Base-by-base conservation (phyloP, 441 rosid genomes). In the Adansonia rubrostipa region DNA sequence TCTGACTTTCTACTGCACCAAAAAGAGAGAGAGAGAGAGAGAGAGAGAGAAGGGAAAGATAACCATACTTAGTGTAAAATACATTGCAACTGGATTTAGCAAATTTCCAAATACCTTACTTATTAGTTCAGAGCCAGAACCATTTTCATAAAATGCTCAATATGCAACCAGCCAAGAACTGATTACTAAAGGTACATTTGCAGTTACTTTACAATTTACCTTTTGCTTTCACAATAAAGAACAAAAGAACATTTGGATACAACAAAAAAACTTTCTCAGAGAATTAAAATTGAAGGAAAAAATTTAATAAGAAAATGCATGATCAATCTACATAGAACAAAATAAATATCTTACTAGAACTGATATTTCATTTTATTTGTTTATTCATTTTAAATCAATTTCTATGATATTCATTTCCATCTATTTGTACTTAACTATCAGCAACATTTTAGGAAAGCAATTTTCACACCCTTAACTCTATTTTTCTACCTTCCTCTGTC, bases 1-100 rank as follows among this genome's bases (percentile, higher is more conserved):
- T 48, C 78, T 80, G 85, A 74, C 69, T 80, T 56, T 88, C 86
- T 20, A 83, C 90, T 88, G 80, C 75, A 75, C 36, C 76, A 63
- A 75, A 22, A n/a, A 48, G 3, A 8, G 13, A 9, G 10, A 48
- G 10, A 19, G 10, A 58, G 22, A 3, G 5, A 60, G 22, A 60
- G 13, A 60, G 10, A 19, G 5, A 60, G 22, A 13, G 20, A 7
- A 36, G 40, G 20, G 13, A 13, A 24, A 7, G 48, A 50, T 20
- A 66, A 40, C 69, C 13, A 14, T 51, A 71, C 60, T 71, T 51
- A 6, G 33, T 14, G 61, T 14, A 17, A 28, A 51, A 15, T 24
- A 71, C 19, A 71, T 9, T 15, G 15, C 8, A 51, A 15, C 44
- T 19, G 58, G 42, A 69, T 69, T 22, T 33, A 69, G 42, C 11